Conservation (phyloP, 2,329 filamentous ascomycete genomes). For the Neofusicoccum parvum region DNA sequence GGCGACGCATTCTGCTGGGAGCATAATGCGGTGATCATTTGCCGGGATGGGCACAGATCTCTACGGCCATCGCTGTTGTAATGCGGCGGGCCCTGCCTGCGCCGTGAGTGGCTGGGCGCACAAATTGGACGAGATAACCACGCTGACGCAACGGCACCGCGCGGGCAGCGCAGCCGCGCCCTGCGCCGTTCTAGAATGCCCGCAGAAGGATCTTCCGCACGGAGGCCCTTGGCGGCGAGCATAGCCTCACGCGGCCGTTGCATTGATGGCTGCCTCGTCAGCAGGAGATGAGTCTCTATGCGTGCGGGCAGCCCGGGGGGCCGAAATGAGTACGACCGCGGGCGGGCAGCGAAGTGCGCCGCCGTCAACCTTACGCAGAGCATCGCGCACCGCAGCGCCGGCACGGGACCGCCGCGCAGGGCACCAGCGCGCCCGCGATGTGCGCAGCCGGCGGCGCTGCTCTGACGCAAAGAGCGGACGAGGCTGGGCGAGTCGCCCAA, state of each 20-base stretch:
- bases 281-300: constrained; percentile 19
- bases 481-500: constrained; percentile 40
- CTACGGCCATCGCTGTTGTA: constrained; percentile 37
- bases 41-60: constrained; percentile 43
- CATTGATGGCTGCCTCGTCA: constrained; percentile 13
- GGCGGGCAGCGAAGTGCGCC: not conserved
- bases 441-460: constrained; percentile 14
- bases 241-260: constrained; percentile 11
- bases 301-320: not conserved
- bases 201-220: constrained; percentile 43
- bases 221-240: constrained; percentile 28
- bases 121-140: constrained; percentile 39
- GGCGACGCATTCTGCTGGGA: constrained; percentile 45
- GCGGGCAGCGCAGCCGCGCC: constrained; percentile 28
- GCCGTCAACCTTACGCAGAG: constrained; percentile 15
- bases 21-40: constrained; percentile 50
- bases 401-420: constrained; percentile 4
- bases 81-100: constrained; percentile 39
- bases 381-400: constrained; percentile 19
- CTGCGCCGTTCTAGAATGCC: constrained; percentile 41
- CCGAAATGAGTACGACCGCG: constrained; percentile 7
- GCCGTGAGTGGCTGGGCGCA: constrained; percentile 43
- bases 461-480: constrained; percentile 40
- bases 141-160: constrained; percentile 32
- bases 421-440: not conserved